phyloP scores from a whole-genome alignment of 73 alveolate species.

The Paramecium bursaria region DNA sequence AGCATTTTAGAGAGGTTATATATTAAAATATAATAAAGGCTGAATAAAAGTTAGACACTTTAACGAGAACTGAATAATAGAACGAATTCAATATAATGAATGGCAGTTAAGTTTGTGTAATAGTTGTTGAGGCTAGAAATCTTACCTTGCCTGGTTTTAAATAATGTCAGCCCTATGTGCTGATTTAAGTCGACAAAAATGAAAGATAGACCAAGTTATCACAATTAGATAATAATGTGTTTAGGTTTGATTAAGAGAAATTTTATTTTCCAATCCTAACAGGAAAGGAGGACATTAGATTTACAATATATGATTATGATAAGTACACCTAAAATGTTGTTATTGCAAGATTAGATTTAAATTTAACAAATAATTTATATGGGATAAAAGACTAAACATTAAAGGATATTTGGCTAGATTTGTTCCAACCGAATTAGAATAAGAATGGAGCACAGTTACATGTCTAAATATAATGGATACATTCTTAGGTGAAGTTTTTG shows the following conservation, averaged over 20 bases:
- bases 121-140: constrained; percentile 16
- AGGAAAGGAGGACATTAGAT: constrained; percentile 35
- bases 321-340: constrained; percentile 28
- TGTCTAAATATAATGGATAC: constrained; percentile 23
- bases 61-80: not conserved
- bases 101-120: constrained; percentile 47
- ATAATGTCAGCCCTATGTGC: constrained; percentile 15
- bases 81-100: constrained; percentile 31
- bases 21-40: constrained; percentile 34
- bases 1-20: constrained; percentile 20
- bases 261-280: constrained; percentile 18
- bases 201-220: constrained; percentile 22
- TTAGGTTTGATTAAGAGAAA: not conserved
- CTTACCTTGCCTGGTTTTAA: constrained; percentile 2
- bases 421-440: constrained; percentile 9
- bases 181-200: constrained; percentile 7
- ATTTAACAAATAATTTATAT: constrained; percentile 13
- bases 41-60: not conserved
- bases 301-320: constrained; percentile 47
- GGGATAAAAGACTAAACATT: not conserved
- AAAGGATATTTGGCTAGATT: constrained; percentile 39
- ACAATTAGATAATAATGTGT: constrained; percentile 4
- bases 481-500: constrained; percentile 10
- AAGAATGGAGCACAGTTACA: constrained; percentile 19
- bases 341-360: constrained; percentile 38